Base-by-base conservation (phyloP, 1,139 yeast species). In the Lodderomyces oxycetoniae region DNA sequence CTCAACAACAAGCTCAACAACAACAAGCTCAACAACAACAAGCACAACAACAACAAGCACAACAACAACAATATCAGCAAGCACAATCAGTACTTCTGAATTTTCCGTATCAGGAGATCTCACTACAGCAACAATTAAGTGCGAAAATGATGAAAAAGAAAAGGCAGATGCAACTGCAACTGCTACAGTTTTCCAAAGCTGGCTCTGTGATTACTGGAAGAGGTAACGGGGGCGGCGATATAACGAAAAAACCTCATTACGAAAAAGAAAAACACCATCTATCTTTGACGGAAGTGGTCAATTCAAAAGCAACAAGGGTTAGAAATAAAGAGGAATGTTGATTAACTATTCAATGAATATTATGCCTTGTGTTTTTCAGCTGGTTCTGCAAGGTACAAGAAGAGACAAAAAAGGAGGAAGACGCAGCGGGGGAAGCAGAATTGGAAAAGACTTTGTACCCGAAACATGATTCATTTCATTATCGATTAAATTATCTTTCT, bases 281-380 rank as follows among this genome's bases (percentile, higher is more conserved):
- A n/a, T 27, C 40, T 8, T 31, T 38, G 13, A 37, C 28, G 31
- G 45, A 41, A 17, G 41, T 41, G 12, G 40, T 41, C 15, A 36
- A 32, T 29, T 39, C 45, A 3, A 39, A 39, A 23, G 35, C 23
- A 15, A 38, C 41, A 1, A 37, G 34, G 21, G 26, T 41, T 17
- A 23, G 30, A 17, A 40, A 32, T 25, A 31, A 30, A 11, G 25
- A 28, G 17, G 17, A 6, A 17, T n/a, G n/a, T n/a, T n/a, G n/a
- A n/a, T n/a, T n/a, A n/a, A n/a, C n/a, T n/a, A n/a, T n/a, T n/a
- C n/a, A n/a, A n/a, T n/a, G n/a, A n/a, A n/a, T n/a, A n/a, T n/a
- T n/a, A n/a, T n/a, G n/a, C n/a, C n/a, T n/a, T n/a, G n/a, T n/a
- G n/a, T n/a, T n/a, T n/a, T n/a, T n/a, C n/a, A n/a, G n/a, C n/a